Base-by-base conservation (phyloP, 176 grass and related monocot genomes). In the Triticum urartu region DNA sequence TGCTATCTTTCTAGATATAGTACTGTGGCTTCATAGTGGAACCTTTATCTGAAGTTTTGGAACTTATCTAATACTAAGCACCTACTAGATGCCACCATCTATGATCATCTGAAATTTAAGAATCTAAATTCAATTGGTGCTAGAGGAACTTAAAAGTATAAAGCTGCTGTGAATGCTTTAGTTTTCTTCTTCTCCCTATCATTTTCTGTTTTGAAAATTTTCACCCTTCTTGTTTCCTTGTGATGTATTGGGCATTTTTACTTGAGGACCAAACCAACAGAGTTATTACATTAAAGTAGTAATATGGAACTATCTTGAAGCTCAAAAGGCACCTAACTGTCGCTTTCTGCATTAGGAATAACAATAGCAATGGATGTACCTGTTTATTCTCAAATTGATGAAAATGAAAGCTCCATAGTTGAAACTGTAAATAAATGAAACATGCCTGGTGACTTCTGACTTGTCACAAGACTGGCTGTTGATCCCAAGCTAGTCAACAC, bases 1-100 rank as follows among this genome's bases (percentile, higher is more conserved):
- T 75, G 64, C 78, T 79, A 39, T 84, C 36, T 63, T 80, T 68
- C 21, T 68, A 82, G 64, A 30, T 39, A 36, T 32, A 64, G 32
- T 47, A 64, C 15, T 72, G 22, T 30, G 25, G 45, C 25, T 76
- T 81, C 26, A 22, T 68, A 25, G 17, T 17, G 18, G 5, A 42
- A 52, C 54, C 69, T 24, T 38, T 80, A 15, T 66, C 79, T n/a
- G 8, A 83, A 61, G 60, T 15, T 39, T 62, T 24, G 71, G 22
- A 78, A 11, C 40, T 30, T 40, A 81, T 50, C 28, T 36, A 64
- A 14, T 26, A 56, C 7, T 42, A 64, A 35, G 20, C 34, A 83
- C 34, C 56, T 68, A 20, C n/a, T 54, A 73, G 32, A 38, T 72
- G 58, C 14, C 78, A 83, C 78, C 36, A 14, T n/a, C 56, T 75